Evolutionary conservation across 306 rosid species (phyloP).

Genomic region (Glycyrrhiza uralensis): DNA sequence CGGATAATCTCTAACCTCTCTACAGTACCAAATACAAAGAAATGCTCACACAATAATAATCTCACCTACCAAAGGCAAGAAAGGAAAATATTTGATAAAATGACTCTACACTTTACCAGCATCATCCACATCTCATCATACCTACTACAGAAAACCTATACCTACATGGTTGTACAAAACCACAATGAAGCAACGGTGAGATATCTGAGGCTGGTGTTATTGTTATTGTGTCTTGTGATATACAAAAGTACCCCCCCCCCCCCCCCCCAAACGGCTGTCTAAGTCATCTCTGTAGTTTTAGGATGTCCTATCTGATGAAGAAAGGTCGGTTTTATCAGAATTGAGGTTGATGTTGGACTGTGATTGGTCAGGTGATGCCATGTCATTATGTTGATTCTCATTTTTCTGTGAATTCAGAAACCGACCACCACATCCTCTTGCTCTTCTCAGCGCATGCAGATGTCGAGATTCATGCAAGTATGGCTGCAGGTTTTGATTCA

Average conservation of each 20-base stretch:
- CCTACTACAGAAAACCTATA: slow-evolving; percentile 50
- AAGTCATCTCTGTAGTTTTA: slow-evolving; percentile 12
- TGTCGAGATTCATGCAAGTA: slow-evolving; percentile 83
- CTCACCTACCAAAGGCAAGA: neutral
- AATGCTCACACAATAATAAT: slow-evolving; percentile 11
- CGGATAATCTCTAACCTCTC: slow-evolving; percentile 8
- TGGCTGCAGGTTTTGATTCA: slow-evolving; percentile 51
- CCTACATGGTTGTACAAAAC: slow-evolving; percentile 37
- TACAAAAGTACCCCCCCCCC: no score
- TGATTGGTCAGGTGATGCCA: slow-evolving; percentile 43
- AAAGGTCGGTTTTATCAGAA: slow-evolving; percentile 46
- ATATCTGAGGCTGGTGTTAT: slow-evolving; percentile 24
- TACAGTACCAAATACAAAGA: slow-evolving; percentile 21
- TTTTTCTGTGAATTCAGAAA: slow-evolving; percentile 64
- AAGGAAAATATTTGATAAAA: neutral
- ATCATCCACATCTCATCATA: slow-evolving; percentile 38
- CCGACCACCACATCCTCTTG: slow-evolving; percentile 73
- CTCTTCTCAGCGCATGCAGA: slow-evolving; percentile 65
- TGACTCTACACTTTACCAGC: slow-evolving; percentile 29
- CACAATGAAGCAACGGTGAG: slow-evolving; percentile 33
- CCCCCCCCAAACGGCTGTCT: neutral
- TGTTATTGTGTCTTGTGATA: slow-evolving; percentile 17
- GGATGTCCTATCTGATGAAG: slow-evolving; percentile 45
- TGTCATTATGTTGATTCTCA: slow-evolving; percentile 42
- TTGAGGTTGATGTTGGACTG: slow-evolving; percentile 56